Conservation (phyloP, 805 yeast genomes). For the Pichia scutulata region DNA sequence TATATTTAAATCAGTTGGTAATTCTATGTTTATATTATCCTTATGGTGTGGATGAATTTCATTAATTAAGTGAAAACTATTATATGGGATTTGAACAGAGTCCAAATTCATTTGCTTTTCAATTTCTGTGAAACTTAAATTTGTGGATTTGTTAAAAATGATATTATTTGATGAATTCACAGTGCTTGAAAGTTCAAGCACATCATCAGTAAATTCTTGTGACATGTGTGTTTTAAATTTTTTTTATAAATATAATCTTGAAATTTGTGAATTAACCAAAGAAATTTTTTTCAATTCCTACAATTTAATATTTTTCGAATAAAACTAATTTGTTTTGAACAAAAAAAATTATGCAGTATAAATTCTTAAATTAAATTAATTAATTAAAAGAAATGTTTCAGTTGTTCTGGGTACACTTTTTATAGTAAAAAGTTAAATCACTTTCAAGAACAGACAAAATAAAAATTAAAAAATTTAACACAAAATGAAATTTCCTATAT, state of each 20-base stretch:
- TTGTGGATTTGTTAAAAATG: background rate
- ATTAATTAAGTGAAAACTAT: background rate
- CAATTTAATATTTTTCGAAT: too few species aligned
- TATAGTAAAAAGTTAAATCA: too few species aligned
- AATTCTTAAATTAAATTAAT: too few species aligned
- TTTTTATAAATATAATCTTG: background rate
- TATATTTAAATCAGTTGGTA: background rate
- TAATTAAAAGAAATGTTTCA: too few species aligned
- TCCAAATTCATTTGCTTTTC: slow-evolving; percentile 6
- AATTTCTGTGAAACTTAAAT: slow-evolving; percentile 1
- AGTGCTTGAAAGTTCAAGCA: background rate
- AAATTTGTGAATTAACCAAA: background rate
- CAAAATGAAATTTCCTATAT: too few species aligned
- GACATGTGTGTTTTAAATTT: background rate
- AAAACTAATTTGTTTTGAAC: too few species aligned
- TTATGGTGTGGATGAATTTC: background rate
- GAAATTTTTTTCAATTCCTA: background rate
- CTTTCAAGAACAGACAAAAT: too few species aligned
- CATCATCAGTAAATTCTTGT: slow-evolving; percentile 1
- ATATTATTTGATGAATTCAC: background rate
- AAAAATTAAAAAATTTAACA: too few species aligned
- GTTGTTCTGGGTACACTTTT: too few species aligned
- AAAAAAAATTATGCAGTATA: too few species aligned
- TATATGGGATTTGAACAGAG: background rate
- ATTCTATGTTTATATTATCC: background rate